Conservation (phyloP, 345 rosid species). For the Corymbia maculata region DNA sequence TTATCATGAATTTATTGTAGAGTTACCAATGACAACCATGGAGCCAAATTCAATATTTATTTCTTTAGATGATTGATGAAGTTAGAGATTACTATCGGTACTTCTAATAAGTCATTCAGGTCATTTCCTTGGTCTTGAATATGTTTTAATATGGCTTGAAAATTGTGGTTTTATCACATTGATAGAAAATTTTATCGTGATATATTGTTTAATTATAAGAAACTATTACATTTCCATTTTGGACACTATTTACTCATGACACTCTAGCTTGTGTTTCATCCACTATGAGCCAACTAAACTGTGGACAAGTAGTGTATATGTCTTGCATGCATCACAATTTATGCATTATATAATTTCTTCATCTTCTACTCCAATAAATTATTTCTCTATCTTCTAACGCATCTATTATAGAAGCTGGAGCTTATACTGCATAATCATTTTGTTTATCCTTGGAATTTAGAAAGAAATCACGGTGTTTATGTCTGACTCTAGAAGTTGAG, state of each 20-base stretch:
- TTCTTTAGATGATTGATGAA: no score
- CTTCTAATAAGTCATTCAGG: no score
- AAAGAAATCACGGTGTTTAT: neutral
- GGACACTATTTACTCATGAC: neutral
- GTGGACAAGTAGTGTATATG: neutral
- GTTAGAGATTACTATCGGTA: no score
- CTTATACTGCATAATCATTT: neutral
- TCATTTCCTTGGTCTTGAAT: no score
- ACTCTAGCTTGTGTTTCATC: neutral
- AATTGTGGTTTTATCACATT: no score
- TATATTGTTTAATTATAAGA: neutral
- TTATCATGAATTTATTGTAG: no score
- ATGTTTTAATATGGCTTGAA: no score
- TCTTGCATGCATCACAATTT: neutral
- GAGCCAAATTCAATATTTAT: no score
- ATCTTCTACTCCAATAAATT: neutral
- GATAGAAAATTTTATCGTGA: neutral
- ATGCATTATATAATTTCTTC: neutral
- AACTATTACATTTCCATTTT: neutral
- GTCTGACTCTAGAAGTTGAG: neutral
- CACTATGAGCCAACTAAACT: neutral
- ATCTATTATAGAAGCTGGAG: neutral
- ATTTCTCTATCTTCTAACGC: neutral
- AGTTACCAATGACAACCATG: no score
- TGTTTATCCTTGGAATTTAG: neutral